Evolutionary conservation across 1,284 basidiomycete species (phyloP).

Genomic region (Sporisorium graminicola): DNA sequence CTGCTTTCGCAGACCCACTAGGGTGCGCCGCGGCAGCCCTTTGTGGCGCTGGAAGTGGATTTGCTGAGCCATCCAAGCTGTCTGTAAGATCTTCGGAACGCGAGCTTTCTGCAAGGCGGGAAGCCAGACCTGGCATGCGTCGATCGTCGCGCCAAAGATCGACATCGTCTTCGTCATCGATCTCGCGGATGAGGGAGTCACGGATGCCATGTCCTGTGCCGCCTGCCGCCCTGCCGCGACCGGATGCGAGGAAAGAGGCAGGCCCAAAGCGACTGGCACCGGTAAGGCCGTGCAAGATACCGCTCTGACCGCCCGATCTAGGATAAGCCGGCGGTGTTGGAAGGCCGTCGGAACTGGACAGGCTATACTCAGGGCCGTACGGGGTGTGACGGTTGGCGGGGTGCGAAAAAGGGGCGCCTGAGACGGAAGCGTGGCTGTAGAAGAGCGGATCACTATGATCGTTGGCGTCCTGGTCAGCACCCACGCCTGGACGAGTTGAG

Average conservation of each 20-base stretch:
- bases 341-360: slow-evolving; percentile 56
- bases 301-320: slow-evolving; percentile 33
- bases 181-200: slow-evolving; percentile 54
- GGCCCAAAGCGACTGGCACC: slow-evolving; percentile 51
- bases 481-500: slow-evolving; percentile 31
- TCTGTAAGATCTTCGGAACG: slow-evolving; percentile 34
- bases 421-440: slow-evolving; percentile 50
- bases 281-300: slow-evolving; percentile 47
- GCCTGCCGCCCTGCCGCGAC: slow-evolving; percentile 18
- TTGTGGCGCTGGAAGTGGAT: slow-evolving; percentile 8
- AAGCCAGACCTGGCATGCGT: slow-evolving; percentile 37
- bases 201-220: slow-evolving; percentile 21
- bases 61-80: slow-evolving; percentile 35
- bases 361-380: slow-evolving; percentile 50
- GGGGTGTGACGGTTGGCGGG: slow-evolving; percentile 35
- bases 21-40: not conserved
- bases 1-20: not conserved
- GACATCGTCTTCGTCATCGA: slow-evolving; percentile 57
- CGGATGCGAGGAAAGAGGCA: slow-evolving; percentile 37
- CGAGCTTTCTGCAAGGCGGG: slow-evolving; percentile 38
- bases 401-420: slow-evolving; percentile 45
- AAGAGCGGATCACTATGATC: slow-evolving; percentile 50
- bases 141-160: slow-evolving; percentile 56
- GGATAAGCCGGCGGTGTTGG: slow-evolving; percentile 37
- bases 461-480: slow-evolving; percentile 41